These are phyloP conservation scores for Aureobasidium lini DNA, from an alignment of 2,329 filamentous ascomycete species.

Conservation along the genomic window DNA sequence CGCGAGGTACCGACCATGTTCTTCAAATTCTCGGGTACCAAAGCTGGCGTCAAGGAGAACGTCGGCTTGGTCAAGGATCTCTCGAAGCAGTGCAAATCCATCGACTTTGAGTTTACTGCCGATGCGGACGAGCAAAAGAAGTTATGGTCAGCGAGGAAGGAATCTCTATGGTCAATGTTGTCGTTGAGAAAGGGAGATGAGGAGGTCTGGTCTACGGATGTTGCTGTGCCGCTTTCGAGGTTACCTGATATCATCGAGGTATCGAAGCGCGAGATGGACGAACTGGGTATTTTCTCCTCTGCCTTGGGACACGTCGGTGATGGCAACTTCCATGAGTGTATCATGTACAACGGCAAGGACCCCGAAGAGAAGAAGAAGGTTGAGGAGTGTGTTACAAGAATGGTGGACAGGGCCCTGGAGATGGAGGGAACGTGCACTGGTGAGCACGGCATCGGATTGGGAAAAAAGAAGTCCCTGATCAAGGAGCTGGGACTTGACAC, in stretches of 20 bases:
- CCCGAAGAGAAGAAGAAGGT: constrained; percentile 66
- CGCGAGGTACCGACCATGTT: constrained; percentile 63
- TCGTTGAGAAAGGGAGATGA: constrained; percentile 47
- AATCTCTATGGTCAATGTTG: constrained; percentile 55
- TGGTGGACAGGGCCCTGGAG: constrained; percentile 82
- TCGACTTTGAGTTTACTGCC: constrained; percentile 49
- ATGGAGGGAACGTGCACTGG: constrained; percentile 94
- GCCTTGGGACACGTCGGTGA: constrained; percentile 88
- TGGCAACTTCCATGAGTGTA: constrained; percentile 89
- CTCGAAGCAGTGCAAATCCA: constrained; percentile 51
- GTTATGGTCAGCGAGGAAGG: constrained; percentile 54
- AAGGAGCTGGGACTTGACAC: constrained; percentile 76
- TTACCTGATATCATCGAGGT: constrained; percentile 63
- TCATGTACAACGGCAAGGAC: constrained; percentile 72
- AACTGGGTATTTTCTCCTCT: constrained; percentile 76
- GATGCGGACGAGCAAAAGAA: constrained; percentile 47
- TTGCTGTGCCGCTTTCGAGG: constrained; percentile 53
- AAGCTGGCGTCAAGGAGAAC: constrained; percentile 68
- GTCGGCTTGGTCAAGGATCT: constrained; percentile 62
- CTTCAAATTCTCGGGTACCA: constrained; percentile 62
- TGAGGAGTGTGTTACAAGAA: constrained; percentile 74
- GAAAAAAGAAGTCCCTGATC: constrained; percentile 73
- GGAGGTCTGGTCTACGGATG: constrained; percentile 56
- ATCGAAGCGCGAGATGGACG: constrained; percentile 82
- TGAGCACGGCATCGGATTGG: constrained; percentile 78